A percentile compares a stretch with the other conserved stretches of the same genome.
These are phyloP conservation scores for Tricholoma sp. DNA, from an alignment of 768 basidiomycete genomes.

Conservation along the genomic window DNA sequence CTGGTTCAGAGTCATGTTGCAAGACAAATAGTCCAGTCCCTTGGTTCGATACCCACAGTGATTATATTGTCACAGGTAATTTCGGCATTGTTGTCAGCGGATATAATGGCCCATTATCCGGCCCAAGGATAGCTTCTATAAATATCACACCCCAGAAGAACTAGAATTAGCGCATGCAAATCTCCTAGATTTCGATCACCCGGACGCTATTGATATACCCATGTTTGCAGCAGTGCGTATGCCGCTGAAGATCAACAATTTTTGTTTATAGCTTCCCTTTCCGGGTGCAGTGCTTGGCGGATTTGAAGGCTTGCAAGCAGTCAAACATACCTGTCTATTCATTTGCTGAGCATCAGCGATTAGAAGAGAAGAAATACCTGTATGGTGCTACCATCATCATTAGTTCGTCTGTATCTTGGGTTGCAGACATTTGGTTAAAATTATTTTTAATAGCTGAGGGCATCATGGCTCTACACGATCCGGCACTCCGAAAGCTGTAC, in stretches of 20 bases:
- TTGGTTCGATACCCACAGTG: constrained; percentile 83
- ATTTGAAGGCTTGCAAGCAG: constrained; percentile 80
- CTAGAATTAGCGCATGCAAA: constrained; percentile 79
- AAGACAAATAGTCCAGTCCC: constrained; percentile 69
- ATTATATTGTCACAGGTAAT: constrained; percentile 85
- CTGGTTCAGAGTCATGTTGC: constrained; percentile 74
- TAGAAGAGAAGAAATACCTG: constrained; percentile 76
- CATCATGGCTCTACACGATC: constrained; percentile 85
- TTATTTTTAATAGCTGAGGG: constrained; percentile 61
- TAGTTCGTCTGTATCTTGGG: constrained; percentile 32
- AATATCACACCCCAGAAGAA: constrained; percentile 72
- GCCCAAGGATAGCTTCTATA: constrained; percentile 96
- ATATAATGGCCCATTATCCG: constrained; percentile 2
- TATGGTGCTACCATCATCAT: constrained; percentile 95
- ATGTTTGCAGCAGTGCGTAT: constrained; percentile 69
- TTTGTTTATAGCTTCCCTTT: background rate
- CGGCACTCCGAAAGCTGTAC: constrained; percentile 72
- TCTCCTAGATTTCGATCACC: constrained; percentile 84
- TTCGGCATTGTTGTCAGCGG: background rate
- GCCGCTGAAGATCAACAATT: background rate
- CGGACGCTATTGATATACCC: constrained; percentile 87
- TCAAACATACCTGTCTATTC: constrained; percentile 94
- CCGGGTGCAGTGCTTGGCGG: constrained; percentile 63
- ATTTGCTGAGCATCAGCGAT: constrained; percentile 83
- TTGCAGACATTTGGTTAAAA: constrained; percentile 1